Percentiles rank a stretch among this genome's conserved stretches.
phyloP scores from a whole-genome alignment of 495 filamentous ascomycete species.

The Podospora pseudoanserina region DNA sequence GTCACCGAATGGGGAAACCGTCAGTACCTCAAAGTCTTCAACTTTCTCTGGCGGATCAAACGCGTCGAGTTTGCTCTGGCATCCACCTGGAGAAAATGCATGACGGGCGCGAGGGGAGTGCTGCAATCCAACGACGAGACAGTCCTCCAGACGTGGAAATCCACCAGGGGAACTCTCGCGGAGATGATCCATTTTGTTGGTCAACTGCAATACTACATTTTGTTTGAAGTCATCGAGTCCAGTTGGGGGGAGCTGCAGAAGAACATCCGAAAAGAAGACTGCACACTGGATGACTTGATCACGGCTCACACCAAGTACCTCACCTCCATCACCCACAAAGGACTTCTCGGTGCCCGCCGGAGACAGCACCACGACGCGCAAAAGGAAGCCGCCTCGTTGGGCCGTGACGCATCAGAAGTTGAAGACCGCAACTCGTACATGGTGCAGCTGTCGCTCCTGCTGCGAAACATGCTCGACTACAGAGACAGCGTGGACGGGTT shows the following conservation, averaged over 20 bases:
- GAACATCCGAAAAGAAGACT: conserved; percentile 72
- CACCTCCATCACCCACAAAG: conserved; percentile 92
- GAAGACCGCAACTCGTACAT: conserved; percentile 80
- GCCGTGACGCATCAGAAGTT: conserved; percentile 34
- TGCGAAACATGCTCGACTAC: conserved; percentile 92
- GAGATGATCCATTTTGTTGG: conserved; percentile 99
- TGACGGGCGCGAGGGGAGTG: conserved; percentile 90
- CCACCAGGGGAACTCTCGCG: conserved; percentile 76
- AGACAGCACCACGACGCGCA: conserved; percentile 40
- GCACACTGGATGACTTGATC: conserved; percentile 93
- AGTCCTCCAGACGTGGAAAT: conserved; percentile 83
- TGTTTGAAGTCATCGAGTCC: conserved; percentile 96
- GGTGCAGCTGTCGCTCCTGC: conserved; percentile 81
- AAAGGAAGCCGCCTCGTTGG: conserved; percentile 28
- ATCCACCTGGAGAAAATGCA: conserved; percentile 90
- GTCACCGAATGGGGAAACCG: conserved; percentile 91
- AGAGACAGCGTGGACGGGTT: conserved; percentile 91
- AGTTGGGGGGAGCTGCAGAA: conserved; percentile 85
- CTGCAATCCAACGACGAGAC: conserved; percentile 75
- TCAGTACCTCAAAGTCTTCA: conserved; percentile 98
- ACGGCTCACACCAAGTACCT: conserved; percentile 87
- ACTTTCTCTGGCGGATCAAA: conserved; percentile 98
- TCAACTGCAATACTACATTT: conserved; percentile 97
- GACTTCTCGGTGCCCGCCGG: conserved; percentile 71
- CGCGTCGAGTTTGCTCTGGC: conserved; percentile 91